Evolutionary conservation across 768 basidiomycete genomes (phyloP).

Genomic region (Grammothele lineata): DNA sequence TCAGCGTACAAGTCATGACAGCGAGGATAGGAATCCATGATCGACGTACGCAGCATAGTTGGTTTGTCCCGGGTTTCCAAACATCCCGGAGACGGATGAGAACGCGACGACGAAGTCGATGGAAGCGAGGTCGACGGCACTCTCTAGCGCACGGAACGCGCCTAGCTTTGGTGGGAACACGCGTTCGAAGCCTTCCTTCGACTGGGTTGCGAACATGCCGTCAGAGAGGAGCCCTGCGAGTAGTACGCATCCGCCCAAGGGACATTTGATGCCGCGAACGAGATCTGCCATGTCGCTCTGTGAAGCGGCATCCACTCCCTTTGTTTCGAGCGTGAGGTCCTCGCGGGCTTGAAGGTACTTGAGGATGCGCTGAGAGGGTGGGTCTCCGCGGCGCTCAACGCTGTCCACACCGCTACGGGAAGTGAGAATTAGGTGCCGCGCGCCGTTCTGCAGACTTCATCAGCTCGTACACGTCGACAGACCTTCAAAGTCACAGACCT

Average conservation of each 20-base stretch:
- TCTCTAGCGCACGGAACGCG: constrained; percentile 6
- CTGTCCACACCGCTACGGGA: constrained; percentile 11
- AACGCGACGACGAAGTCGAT: constrained; percentile 19
- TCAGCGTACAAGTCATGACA: too few relatives aligned
- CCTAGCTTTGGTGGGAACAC: constrained; percentile 5
- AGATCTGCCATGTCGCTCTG: constrained; percentile 4
- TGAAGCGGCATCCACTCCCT: constrained; percentile 4
- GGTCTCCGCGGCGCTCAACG: constrained; percentile 2
- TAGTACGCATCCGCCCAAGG: constrained; percentile 18
- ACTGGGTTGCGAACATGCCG: constrained; percentile 11
- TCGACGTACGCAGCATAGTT: constrained; percentile 17
- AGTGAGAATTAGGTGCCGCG: constrained; percentile 15
- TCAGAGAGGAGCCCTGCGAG: constrained; percentile 11
- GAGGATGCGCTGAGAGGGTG: constrained; percentile 3
- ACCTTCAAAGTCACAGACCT: too few relatives aligned
- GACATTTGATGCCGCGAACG: background rate
- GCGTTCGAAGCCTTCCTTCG: constrained; percentile 9
- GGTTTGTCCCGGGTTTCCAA: constrained; percentile 14
- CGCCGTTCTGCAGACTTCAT: constrained; percentile 19
- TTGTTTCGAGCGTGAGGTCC: constrained; percentile 8
- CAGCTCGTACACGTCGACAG: too few relatives aligned
- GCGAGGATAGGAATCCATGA: too few relatives aligned
- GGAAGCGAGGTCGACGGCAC: constrained; percentile 1
- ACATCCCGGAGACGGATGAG: constrained; percentile 15
- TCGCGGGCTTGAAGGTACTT: constrained; percentile 5